Conservation (phyloP, 306 rosid species). For the Prunus mume region DNA sequence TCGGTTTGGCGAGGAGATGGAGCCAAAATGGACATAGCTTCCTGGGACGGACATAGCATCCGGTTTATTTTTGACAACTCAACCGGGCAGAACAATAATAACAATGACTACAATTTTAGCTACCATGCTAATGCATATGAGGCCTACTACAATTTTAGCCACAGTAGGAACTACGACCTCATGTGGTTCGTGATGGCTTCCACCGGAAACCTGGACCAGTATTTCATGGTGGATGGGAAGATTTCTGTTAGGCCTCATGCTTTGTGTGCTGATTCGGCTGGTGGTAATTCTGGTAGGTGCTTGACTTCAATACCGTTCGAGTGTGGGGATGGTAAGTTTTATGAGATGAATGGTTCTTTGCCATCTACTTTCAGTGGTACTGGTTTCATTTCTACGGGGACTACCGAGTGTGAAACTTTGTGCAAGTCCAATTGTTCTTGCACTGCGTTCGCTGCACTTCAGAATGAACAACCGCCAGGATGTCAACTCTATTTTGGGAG, state of each 20-base stretch:
- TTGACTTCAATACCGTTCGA: slow-evolving; percentile 1
- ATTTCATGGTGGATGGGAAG: slow-evolving; percentile 1
- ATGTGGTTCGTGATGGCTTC: slow-evolving; percentile 16
- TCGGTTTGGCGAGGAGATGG: slow-evolving; percentile 13
- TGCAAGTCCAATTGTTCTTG: slow-evolving; percentile 24
- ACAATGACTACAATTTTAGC: slow-evolving; percentile 6
- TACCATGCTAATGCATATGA: neutral
- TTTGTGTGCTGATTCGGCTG: slow-evolving; percentile 4
- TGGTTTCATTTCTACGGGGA: no score
- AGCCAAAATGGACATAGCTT: neutral
- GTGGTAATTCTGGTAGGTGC: slow-evolving; percentile 12
- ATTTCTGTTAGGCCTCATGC: neutral
- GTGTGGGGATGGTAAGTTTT: slow-evolving; percentile 13
- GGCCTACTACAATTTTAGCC: slow-evolving; percentile 9
- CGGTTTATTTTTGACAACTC: slow-evolving; percentile 14
- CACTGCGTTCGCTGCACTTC: slow-evolving; percentile 1
- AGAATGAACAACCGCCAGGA: neutral
- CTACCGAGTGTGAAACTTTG: neutral
- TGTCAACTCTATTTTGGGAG: slow-evolving; percentile 12
- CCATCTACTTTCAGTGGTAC: neutral
- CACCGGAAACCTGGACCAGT: slow-evolving; percentile 7
- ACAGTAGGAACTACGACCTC: neutral
- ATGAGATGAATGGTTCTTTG: slow-evolving; percentile 8
- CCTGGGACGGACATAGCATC: neutral
- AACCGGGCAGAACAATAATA: neutral